phyloP scores from a whole-genome alignment of 1,139 yeast species.

The Meyerozyma guilliermondii region DNA sequence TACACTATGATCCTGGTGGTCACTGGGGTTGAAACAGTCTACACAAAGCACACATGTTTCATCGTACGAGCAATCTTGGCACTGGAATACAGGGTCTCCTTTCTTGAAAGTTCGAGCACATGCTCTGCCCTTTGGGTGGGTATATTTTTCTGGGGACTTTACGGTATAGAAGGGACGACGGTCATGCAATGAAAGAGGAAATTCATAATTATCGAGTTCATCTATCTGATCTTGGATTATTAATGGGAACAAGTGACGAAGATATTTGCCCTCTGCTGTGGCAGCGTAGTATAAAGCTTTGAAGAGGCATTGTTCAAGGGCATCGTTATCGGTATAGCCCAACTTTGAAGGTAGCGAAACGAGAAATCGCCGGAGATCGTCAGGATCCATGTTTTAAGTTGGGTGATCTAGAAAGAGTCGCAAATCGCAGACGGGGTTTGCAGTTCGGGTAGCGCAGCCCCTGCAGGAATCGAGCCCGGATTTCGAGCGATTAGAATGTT shows the following conservation, averaged over 20 bases:
- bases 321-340: not conserved
- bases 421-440: not conserved
- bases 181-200: not conserved
- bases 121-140: conserved; percentile 44
- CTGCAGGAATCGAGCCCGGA: too few relatives aligned
- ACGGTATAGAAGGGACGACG: not conserved
- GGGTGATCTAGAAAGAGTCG: not conserved
- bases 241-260: conserved; percentile 22
- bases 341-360: not conserved
- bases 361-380: not conserved
- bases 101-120: conserved; percentile 58
- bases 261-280: conserved; percentile 25
- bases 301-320: not conserved
- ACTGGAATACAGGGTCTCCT: conserved; percentile 65
- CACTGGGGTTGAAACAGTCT: conserved; percentile 62
- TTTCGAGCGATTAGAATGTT: too few relatives aligned
- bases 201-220: conserved; percentile 3
- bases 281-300: conserved; percentile 26
- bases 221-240: conserved; percentile 1
- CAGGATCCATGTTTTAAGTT: not conserved
- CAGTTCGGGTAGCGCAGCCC: too few relatives aligned
- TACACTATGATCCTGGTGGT: conserved; percentile 63
- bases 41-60: conserved; percentile 71
- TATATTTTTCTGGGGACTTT: conserved; percentile 5
- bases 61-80: conserved; percentile 54